A percentile compares a stretch with the other conserved stretches of the same genome.
These are phyloP conservation scores for Exophiala sp. DNA, from an alignment of 2,329 filamentous ascomycete genomes.

Conservation along the genomic window DNA sequence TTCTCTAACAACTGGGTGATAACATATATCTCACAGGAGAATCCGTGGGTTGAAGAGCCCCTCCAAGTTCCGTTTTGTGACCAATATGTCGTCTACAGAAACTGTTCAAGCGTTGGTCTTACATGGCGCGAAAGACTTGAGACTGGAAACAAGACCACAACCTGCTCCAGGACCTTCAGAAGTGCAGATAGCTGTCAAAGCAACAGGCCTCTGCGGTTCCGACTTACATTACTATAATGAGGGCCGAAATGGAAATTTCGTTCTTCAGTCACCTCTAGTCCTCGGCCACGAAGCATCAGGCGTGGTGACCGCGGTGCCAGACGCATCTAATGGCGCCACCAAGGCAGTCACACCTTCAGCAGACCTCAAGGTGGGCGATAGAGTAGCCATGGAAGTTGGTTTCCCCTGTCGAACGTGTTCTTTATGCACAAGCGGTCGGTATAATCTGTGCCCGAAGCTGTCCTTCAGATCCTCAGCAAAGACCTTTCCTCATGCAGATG, in stretches of 20 bases:
- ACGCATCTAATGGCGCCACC: constrained; percentile 20
- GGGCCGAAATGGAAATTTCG: constrained; percentile 81
- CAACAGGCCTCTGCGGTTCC: constrained; percentile 68
- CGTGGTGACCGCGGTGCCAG: constrained; percentile 64
- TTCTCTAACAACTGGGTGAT: neutral
- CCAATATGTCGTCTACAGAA: constrained; percentile 14
- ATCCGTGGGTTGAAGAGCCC: too few relatives aligned
- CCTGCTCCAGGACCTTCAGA: constrained; percentile 49
- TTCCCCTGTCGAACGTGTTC: constrained; percentile 69
- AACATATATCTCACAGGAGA: too few relatives aligned
- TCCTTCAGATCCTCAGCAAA: constrained; percentile 59
- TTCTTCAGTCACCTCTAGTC: constrained; percentile 76
- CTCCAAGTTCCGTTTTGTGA: neutral
- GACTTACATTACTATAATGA: constrained; percentile 83
- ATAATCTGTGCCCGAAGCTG: constrained; percentile 61
- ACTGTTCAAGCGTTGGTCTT: constrained; percentile 48
- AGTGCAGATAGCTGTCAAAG: constrained; percentile 62
- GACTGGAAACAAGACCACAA: constrained; percentile 53
- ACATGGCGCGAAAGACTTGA: constrained; percentile 59
- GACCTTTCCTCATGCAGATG: constrained; percentile 59
- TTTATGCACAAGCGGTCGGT: constrained; percentile 54
- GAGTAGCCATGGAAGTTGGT: constrained; percentile 89
- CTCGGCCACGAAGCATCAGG: constrained; percentile 77
- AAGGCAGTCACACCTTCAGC: constrained; percentile 3
- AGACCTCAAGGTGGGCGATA: constrained; percentile 61